Evolutionary conservation across 148 eudicot genomes (phyloP), one percentile per base, ranked within the genome.

Genomic region (Oxyria digyna): DNA sequence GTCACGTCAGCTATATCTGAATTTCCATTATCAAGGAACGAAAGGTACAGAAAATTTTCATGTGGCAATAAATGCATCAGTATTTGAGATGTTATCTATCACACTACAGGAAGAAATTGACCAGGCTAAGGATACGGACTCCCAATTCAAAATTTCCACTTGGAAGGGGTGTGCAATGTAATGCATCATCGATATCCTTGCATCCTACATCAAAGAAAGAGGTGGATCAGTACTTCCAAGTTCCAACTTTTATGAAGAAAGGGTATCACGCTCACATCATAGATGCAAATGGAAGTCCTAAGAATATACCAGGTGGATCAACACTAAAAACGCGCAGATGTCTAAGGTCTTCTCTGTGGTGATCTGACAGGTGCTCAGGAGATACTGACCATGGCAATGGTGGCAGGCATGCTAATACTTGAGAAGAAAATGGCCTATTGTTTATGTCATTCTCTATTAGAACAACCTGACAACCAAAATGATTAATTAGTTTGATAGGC

Each of bases 1-100:
- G 99, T 94, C 67, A 94, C 99, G 76, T 94, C 99, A 75, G 99
- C 99, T 78, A 94, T 94, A 79, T 94, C 99, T 94, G 40, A 72
- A 71, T 76, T 23, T 68, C 68, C 31, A 55, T 54, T n/a, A 72
- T 89, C 69, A 93, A 87, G 86, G 87, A 70, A 68, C 45, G n/a
- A 55, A 24, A 54, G 7, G 33, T 55, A 55, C 38, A 59, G 3
- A 59, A 4, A 20, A 18, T 8, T 55, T 31, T 54, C 24, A 42
- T 42, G 27, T 26, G 4, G 26, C 67, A 64, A 17, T 23, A 35
- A 63, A 32, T 32, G 11, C 23, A 65, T 62, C 31, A 70, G 21
- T 32, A 62, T 42, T 12, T 4, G 1, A 18, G 4, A 71, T 62
- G 29, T 26, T 26, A 37, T 10, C 18, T 13, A 59, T 24, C 26